A percentile compares a stretch with the other conserved stretches of the same genome.
These are phyloP conservation scores for Pseudogymnoascus sp. DNA, from an alignment of 2,329 filamentous ascomycete genomes.

Conservation along the genomic window DNA sequence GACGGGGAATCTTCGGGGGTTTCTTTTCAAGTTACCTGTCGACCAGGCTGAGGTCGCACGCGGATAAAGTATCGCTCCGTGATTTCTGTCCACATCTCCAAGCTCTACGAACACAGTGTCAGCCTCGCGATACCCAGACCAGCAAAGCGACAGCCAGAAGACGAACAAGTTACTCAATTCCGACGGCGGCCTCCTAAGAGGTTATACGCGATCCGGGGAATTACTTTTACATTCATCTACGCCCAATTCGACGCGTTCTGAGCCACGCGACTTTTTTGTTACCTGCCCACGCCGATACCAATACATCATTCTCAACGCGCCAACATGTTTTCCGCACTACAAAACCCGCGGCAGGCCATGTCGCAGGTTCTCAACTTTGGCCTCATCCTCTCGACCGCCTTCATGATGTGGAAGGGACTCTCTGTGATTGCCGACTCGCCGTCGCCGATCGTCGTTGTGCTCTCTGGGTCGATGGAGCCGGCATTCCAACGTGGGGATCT, in stretches of 20 bases:
- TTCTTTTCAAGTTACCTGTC: background rate
- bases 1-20: background rate
- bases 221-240: background rate
- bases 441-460: slow-evolving; percentile 51
- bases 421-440: slow-evolving; percentile 53
- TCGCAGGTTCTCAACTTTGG: slow-evolving; percentile 64
- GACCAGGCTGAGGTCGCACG: slow-evolving; percentile 3
- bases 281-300: background rate
- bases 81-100: slow-evolving; percentile 7
- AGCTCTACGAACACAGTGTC: slow-evolving; percentile 12
- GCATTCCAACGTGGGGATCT: slow-evolving; percentile 52
- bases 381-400: slow-evolving; percentile 62
- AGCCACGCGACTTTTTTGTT: background rate
- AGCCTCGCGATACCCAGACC: slow-evolving; percentile 10
- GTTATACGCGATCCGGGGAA: background rate
- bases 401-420: slow-evolving; percentile 67
- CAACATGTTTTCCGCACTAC: slow-evolving; percentile 46
- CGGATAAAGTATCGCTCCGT: slow-evolving; percentile 1
- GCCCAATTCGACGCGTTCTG: background rate
- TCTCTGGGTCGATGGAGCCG: slow-evolving; percentile 53
- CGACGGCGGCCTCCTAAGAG: background rate
- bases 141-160: background rate
- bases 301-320: background rate
- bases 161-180: background rate
- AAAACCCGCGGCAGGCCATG: slow-evolving; percentile 56